Evolutionary conservation across 345 rosid genomes (phyloP).

Genomic region (Mallotus nudiflorus): DNA sequence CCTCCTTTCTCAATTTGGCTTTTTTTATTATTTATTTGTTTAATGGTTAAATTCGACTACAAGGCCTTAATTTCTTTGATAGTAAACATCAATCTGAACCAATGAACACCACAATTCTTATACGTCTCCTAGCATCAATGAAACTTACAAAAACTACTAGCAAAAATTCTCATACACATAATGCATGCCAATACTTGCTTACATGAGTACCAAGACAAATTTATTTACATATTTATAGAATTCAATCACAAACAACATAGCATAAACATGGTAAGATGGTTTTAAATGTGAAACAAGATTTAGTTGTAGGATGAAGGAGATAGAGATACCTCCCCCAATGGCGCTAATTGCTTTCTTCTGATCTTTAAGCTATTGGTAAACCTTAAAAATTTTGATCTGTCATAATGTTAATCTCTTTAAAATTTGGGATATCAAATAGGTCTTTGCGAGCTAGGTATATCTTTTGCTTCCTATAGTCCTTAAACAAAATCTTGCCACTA

Average conservation of each 20-base stretch:
- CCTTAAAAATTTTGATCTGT: slow-evolving; percentile 64
- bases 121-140: neutral
- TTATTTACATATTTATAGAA: neutral
- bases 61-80: slow-evolving; percentile 62
- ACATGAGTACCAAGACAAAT: neutral
- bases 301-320: too few species aligned
- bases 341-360: slow-evolving; percentile 56
- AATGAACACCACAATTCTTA: neutral
- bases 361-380: slow-evolving; percentile 63
- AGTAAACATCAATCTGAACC: slow-evolving; percentile 5
- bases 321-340: slow-evolving; percentile 68
- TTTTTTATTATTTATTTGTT: slow-evolving; percentile 66
- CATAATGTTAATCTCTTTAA: slow-evolving; percentile 74
- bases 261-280: too few species aligned
- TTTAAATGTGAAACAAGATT: too few species aligned
- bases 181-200: neutral
- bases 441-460: slow-evolving; percentile 87
- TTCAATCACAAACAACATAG: too few species aligned
- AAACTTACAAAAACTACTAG: neutral
- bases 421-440: slow-evolving; percentile 83
- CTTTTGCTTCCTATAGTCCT: slow-evolving; percentile 98
- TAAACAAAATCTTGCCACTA: slow-evolving; percentile 64
- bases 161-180: neutral
- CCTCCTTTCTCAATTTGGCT: slow-evolving; percentile 64
- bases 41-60: slow-evolving; percentile 78